Base-by-base conservation (phyloP, 192 early-diverging fungal genomes). In the Gonapodya sp. region DNA sequence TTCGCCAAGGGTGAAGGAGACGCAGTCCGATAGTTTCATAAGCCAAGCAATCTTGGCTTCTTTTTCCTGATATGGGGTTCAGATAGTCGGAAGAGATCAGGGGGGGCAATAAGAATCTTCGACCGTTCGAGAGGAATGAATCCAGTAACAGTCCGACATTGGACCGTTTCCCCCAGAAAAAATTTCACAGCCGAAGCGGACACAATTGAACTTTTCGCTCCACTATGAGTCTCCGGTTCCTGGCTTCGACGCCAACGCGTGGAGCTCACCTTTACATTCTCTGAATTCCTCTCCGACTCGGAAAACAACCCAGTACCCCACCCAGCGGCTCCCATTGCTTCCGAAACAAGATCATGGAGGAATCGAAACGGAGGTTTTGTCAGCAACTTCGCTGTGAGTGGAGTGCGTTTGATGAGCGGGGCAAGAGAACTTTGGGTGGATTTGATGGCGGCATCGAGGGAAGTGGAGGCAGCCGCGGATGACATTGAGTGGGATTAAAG, bases 351-450 rank as follows among this genome's bases (percentile, higher is more conserved):
- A 78, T 91, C 89, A 81, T 91, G 88, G 34, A 91, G 83, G 79
- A 89, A 91, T 31, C 89, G 82, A 80, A 91, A 91, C 16, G 89
- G 89, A 36, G 89, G 89, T 82, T 91, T 91, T n/a, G 87, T 82
- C 0, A 91, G 86, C 14, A 91, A 87, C 80, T 91, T 91, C 33
- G 84, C 74, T 16, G 83, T 90, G 18, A 91, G 79, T 1, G 89
- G 89, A 0, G 89, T 81, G n/a, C 79, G 74, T 24, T 80, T 30
- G 1, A 81, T 35, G 34, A 34, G 36, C 16, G 31, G 32, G 31
- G 18, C 18, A 2, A 79, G 31, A 2, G 78, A 14, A 2, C 1
- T 36, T 31, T 36, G 34, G 2, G 78, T 79, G 16, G 1, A 2
- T 31, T 79, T 36, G 78, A 36, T 35, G 32, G 34, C 46, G 46